Evolutionary conservation across 2,329 filamentous ascomycete genomes (phyloP), one percentile per base, ranked within the genome.

Genomic region (Colletotrichum ledebouriae): DNA sequence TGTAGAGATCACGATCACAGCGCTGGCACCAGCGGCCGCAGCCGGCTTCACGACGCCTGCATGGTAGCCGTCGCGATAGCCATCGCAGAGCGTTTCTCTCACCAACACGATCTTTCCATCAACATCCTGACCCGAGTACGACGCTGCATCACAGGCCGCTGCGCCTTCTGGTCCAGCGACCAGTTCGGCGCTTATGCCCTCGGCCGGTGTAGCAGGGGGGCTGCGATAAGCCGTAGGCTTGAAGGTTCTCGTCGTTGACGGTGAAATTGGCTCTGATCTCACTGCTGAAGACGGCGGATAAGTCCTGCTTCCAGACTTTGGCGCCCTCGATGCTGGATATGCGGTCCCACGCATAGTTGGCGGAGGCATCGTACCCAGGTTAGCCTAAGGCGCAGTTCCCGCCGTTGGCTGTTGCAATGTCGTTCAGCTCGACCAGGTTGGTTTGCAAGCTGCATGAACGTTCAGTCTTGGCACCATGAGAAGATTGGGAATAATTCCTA

Each of bases 351-450:
- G 77, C 75, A 39, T 65, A 77, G 44, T 80, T 78, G 0, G 74
- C 72, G 1, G 78, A 80, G 37, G 77, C 84, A 9, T 57, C 71
- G n/a, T 77, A 77, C 17, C 76, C 76, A 1, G 76, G 75, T 15
- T 75, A 70, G 6, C 76, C 76, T 4, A 77, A 77, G 2, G 76
- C 76, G 6, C 76, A 73, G 49, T 77, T 77, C 7, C 76, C 76
- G 15, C 75, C 76, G 17, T 77, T 77, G 34, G 69, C 74, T 22
- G 73, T 75, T 5, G 76, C 76, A n/a, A 77, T 77, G 13, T 74
- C 74, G 22, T 73, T 75, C 20, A 77, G 74, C 2, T 70, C 70
- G 11, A 74, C 67, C 50, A 77, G 61, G 50, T 77, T 77, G 17
- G 59, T 33, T 49, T 63, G 52, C 2, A 71, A 42, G 37, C 69